Base-by-base conservation (phyloP, 768 basidiomycete genomes). In the Suillus brevipes region DNA sequence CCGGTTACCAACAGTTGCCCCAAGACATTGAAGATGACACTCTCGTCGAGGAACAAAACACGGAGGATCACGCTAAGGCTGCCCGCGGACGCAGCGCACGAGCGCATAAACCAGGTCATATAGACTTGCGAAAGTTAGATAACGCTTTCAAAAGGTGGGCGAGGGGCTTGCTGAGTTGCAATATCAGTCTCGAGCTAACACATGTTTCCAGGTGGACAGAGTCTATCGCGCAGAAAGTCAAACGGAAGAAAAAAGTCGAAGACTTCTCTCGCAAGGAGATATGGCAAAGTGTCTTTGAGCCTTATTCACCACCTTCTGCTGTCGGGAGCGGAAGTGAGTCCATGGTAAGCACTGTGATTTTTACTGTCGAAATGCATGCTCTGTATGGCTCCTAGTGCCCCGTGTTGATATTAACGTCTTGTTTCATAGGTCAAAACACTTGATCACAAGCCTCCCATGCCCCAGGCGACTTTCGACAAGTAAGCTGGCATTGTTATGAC, bases 201-300 rank as follows among this genome's bases (percentile, higher is more conserved):
- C 13, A 50, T 25, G 31, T 66, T 47, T 45, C 18, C 63, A 91
- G 91, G 73, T 95, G 92, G 92, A 94, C 92, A 14, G 87, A 91
- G 70, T 90, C 89, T 62, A 94, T 95, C 69, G 89, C 92, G 1
- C 89, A 92, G 78, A 92, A 90, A 76, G 86, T 95, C 60, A 91
- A 89, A 69, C 85, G 89, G 64, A 92, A 90, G 78, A 90, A 88
- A 81, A 91, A 89, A 69, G 81, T 81, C 18, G 82, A 85, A 47
- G 85, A 86, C 64, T 82, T 87, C 71, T 83, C 86, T 49, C 84
- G 83, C 72, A 89, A 83, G 79, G 85, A 87, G 73, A 94, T 94
- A 71, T 89, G 87, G 84, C 86, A 87, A 65, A 92, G 89, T 71
- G 89, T 91, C 14, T 92, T 94, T 67, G 91, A 92, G 62, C 92